Conservation (phyloP, 352 stramenopile genomes). For the Globisporangium megalacanthum region DNA sequence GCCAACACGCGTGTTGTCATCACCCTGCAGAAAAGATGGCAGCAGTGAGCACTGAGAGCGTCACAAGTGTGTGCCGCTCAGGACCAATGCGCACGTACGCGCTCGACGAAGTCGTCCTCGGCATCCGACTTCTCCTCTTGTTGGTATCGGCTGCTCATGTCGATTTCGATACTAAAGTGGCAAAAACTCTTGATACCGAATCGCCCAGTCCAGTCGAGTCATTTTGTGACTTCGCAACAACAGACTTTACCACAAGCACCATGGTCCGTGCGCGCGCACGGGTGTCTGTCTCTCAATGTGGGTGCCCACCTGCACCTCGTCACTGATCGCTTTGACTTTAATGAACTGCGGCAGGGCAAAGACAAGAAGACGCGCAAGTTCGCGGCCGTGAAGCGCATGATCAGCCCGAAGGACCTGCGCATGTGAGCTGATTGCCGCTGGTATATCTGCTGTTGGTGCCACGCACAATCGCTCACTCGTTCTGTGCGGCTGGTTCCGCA, state of each 20-base stretch:
- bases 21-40: constrained; percentile 1
- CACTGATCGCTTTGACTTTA: neutral
- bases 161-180: constrained; percentile 2
- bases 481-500: constrained; percentile 12
- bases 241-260: neutral
- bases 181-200: neutral
- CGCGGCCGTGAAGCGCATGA: constrained; percentile 97
- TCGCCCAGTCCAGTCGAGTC: too few species aligned
- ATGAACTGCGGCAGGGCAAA: constrained; percentile 72
- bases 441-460: neutral
- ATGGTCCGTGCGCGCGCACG: constrained; percentile 14
- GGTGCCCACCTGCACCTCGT: neutral
- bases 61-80: too few species aligned
- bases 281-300: neutral
- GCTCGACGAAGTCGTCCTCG: neutral
- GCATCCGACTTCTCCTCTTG: neutral
- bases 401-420: constrained; percentile 96
- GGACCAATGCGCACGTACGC: neutral
- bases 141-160: neutral
- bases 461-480: neutral
- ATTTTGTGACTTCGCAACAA: neutral
- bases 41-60: neutral
- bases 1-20: constrained; percentile 25
- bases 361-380: constrained; percentile 98
- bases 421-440: constrained; percentile 65